Conservation (phyloP, 345 rosid genomes). For the Salix suchowensis region DNA sequence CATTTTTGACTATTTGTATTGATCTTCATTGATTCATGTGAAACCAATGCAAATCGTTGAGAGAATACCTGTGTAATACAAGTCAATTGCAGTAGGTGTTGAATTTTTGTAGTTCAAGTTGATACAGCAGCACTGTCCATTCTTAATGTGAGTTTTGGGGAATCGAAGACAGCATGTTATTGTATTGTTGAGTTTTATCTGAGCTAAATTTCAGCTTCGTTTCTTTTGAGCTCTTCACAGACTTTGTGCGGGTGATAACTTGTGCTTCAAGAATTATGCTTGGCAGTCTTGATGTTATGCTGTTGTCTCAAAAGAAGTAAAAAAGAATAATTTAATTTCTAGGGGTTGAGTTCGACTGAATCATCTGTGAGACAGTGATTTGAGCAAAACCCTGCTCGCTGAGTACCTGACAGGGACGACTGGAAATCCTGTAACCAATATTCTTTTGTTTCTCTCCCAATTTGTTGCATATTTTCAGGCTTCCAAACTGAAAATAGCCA, state of each 20-base stretch:
- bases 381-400: neutral
- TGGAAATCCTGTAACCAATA: neutral
- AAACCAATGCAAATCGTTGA: conserved; percentile 1
- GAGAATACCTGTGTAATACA: neutral
- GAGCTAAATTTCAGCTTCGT: neutral
- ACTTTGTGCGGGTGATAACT: no score
- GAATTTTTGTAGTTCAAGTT: neutral
- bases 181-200: neutral
- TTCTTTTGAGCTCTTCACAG: no score
- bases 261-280: no score
- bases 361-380: neutral
- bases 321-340: no score
- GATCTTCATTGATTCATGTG: neutral
- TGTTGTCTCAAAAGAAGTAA: no score
- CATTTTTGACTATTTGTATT: neutral
- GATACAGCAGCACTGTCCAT: neutral
- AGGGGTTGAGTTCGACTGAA: neutral
- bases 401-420: neutral
- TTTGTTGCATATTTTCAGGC: neutral
- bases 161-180: neutral
- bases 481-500: neutral
- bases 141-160: neutral
- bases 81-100: neutral
- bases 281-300: no score
- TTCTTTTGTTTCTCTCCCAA: neutral